phyloP scores from a whole-genome alignment of 2,329 filamentous ascomycete species.

The Fusarium camptoceras region DNA sequence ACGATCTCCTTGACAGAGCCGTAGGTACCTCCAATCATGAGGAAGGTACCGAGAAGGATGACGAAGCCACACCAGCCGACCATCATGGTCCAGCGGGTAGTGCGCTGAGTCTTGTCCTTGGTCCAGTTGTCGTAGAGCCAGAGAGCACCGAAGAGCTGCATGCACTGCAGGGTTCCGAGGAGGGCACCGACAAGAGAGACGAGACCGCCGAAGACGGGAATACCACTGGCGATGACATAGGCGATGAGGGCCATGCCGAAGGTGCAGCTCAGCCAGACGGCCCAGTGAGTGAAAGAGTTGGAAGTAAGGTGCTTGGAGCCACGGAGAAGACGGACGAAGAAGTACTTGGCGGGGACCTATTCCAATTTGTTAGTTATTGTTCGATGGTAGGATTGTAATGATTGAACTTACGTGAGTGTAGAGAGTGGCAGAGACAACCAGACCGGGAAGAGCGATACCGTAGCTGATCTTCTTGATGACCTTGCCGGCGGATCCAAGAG shows the following conservation, averaged over 20 bases:
- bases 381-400: rapidly evolving
- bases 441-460: conserved; percentile 51
- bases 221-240: conserved; percentile 45
- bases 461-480: conserved; percentile 59
- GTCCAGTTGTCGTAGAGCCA: conserved; percentile 48
- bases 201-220: conserved; percentile 44
- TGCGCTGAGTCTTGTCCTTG: conserved; percentile 28
- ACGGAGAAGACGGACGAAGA: conserved; percentile 41
- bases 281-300: conserved; percentile 49
- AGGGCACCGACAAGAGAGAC: conserved; percentile 50
- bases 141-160: conserved; percentile 48
- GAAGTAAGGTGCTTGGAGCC: conserved; percentile 49
- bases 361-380: background rate
- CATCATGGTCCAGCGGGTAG: conserved; percentile 31
- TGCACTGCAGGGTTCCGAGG: conserved; percentile 48
- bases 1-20: conserved; percentile 54
- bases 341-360: conserved; percentile 36
- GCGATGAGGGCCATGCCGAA: conserved; percentile 42
- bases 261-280: conserved; percentile 49
- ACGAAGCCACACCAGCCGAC: conserved; percentile 27
- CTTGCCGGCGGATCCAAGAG: conserved; percentile 59
- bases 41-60: conserved; percentile 48
- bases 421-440: conserved; percentile 45
- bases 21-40: conserved; percentile 60
- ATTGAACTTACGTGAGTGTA: conserved; percentile 44